Percentiles rank a stretch among this genome's conserved stretches.
Conservation (phyloP, 768 basidiomycete genomes). For the Lentinula boryana region DNA sequence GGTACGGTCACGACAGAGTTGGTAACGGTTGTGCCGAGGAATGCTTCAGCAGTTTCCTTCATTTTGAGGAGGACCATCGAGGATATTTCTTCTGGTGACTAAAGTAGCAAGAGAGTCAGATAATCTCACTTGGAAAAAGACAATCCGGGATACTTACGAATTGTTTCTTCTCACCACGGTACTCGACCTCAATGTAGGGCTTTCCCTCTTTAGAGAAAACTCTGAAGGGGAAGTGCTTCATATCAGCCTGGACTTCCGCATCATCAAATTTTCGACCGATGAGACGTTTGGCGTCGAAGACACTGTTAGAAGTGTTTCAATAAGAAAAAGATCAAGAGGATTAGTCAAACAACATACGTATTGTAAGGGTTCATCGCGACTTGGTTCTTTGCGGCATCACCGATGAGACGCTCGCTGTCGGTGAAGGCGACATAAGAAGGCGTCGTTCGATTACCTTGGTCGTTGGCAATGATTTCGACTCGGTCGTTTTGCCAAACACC, state of each 20-base stretch:
- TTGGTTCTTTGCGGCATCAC: conserved; percentile 74
- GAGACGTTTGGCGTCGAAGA: conserved; percentile 56
- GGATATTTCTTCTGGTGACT: conserved; percentile 64
- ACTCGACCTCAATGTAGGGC: conserved; percentile 46
- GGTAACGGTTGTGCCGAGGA: conserved; percentile 57
- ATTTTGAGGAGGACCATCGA: conserved; percentile 64
- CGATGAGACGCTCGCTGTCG: conserved; percentile 77
- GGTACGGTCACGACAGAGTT: conserved; percentile 57
- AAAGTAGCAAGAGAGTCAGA: background rate
- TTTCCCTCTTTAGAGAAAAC: conserved; percentile 38
- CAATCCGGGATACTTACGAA: conserved; percentile 32
- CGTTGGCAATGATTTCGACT: conserved; percentile 79
- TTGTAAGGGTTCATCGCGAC: conserved; percentile 70
- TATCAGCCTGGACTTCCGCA: conserved; percentile 39
- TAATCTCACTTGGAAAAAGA: background rate
- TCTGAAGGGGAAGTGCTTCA: conserved; percentile 46
- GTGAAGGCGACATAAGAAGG: conserved; percentile 91
- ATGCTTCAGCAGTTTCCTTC: conserved; percentile 69
- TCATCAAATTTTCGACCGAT: conserved; percentile 46
- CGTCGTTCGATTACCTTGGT: conserved; percentile 87
- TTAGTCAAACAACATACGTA: conserved; percentile 37
- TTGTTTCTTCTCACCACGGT: conserved; percentile 49
- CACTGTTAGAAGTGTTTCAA: conserved; percentile 11
- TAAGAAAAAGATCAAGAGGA: background rate
- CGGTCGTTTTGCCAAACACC: conserved; percentile 22